These are phyloP conservation scores for Pleurotus eryngii DNA, from an alignment of 768 basidiomycete species.

Conservation along the genomic window DNA sequence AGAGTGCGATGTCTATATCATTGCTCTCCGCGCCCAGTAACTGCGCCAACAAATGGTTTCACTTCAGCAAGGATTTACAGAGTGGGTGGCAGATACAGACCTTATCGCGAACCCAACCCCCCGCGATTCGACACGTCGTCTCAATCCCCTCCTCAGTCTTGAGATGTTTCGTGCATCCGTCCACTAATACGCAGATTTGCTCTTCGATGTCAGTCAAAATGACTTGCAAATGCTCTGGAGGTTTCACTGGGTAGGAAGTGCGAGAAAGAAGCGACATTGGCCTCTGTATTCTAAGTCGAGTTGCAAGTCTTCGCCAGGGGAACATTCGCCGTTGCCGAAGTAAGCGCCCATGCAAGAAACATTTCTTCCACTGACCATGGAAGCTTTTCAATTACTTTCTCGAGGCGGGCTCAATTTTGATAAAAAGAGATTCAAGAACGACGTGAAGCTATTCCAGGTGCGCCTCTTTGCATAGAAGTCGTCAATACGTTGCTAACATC, in stretches of 20 bases:
- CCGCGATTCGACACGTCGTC: constrained; percentile 85
- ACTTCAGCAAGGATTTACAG: background rate
- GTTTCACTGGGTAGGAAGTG: constrained; percentile 11
- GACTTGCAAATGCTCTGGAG: constrained; percentile 36
- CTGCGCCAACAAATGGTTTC: constrained; percentile 35
- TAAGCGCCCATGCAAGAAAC: too few relatives aligned
- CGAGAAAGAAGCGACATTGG: background rate
- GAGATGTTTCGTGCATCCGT: constrained; percentile 67
- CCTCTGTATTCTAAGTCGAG: background rate
- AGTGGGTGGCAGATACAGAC: constrained; percentile 36
- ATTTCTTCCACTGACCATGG: constrained; percentile 41
- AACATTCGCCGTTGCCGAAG: too few relatives aligned
- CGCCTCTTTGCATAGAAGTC: constrained; percentile 11
- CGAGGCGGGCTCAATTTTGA: constrained; percentile 82
- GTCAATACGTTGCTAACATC: background rate
- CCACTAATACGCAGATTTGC: constrained; percentile 70
- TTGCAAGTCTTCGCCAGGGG: background rate
- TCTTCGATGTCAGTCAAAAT: constrained; percentile 66
- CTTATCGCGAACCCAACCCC: constrained; percentile 99
- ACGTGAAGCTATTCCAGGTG: constrained; percentile 72
- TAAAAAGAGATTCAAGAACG: constrained; percentile 67
- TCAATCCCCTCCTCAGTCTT: constrained; percentile 47
- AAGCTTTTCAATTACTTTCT: constrained; percentile 87
- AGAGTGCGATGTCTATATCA: constrained; percentile 92
- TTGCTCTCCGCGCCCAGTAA: constrained; percentile 77